Evolutionary conservation across 2,329 filamentous ascomycete genomes (phyloP).

Genomic region (Pestalotiopsis sp.): DNA sequence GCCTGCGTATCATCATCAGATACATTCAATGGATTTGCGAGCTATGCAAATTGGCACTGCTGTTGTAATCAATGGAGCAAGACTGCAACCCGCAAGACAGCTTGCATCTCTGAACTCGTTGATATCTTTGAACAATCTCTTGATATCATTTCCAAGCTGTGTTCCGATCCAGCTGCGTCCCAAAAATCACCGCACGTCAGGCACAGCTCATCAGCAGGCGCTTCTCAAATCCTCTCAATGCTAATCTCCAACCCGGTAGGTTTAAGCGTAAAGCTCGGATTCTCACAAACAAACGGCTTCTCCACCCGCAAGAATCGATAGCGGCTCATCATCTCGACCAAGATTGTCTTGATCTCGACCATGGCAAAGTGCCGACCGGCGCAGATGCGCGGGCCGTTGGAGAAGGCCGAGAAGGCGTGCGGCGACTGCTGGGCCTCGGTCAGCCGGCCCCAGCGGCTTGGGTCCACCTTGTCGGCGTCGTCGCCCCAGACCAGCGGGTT

Average conservation of each 20-base stretch:
- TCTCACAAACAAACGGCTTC: not conserved
- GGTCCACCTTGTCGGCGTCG: constrained; percentile 24
- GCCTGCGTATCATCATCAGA: no score
- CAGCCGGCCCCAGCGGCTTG: constrained; percentile 23
- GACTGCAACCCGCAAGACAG: no score
- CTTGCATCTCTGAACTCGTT: no score
- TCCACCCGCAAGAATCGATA: constrained; percentile 8
- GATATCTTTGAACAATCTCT: no score
- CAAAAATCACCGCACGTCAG: no score
- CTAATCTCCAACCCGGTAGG: not conserved
- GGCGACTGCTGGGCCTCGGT: constrained; percentile 15
- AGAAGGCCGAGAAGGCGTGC: constrained; percentile 19
- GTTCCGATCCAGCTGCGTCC: no score
- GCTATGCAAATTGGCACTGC: no score
- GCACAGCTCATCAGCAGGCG: no score
- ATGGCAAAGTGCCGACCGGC: constrained; percentile 27
- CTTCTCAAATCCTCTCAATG: not conserved
- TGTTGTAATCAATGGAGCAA: no score
- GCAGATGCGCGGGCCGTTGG: constrained; percentile 29
- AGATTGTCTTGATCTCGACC: constrained; percentile 28
- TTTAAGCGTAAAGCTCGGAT: not conserved
- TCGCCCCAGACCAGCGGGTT: constrained; percentile 27
- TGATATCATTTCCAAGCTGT: no score
- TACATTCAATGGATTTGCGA: no score
- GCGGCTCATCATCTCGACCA: constrained; percentile 23